Base-by-base conservation (phyloP, 2,329 filamentous ascomycete species). In the Ascochyta rabiei region DNA sequence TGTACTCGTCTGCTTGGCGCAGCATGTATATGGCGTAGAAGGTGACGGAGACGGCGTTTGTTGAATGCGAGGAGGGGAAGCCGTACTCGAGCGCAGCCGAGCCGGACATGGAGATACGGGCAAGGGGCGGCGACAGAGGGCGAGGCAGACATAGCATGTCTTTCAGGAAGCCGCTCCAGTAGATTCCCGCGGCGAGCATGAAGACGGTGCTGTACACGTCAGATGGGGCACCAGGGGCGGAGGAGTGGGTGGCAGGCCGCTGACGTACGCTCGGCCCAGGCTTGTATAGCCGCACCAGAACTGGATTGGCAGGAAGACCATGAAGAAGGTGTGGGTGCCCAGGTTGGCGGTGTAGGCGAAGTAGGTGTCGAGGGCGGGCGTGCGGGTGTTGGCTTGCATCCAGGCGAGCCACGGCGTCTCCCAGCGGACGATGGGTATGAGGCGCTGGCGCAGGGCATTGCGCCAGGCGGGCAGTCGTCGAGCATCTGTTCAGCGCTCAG, bases 311-410 rank as follows among this genome's bases (percentile, higher is more conserved):
- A 99, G 80, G 54, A 91, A 89, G 63, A 96, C 84, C 93, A 98
- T 98, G 81, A 97, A 99, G 80, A 97, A 98, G 0, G 95, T 99
- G 77, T 99, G 95, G 0, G 95, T 99, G 10, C 62, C 95, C 91
- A 98, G 84, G 75, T 98, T 99, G 60, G 95, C 95, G 0, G 93
- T 96, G 62, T 96, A 91, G 45, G 95, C 93, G 77, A 99, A 99
- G 80, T 97, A 99, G 59, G 91, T 91, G 77, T 99, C 95, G 68
- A 98, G 87, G 8, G 89, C 84, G 0, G 91, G 91, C 18, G 90
- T 89, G 69, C 93, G 89, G 73, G 93, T 77, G 72, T 81, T 86
- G 63, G 88, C 84, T 81, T 99, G 95, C 70, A 96, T 79, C 79
- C 85, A 88, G 53, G 93, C 93, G 16, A 99, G 86, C 76, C 96